Evolutionary conservation across 805 yeast species (phyloP).

Genomic region (Hanseniaspora valbyensis): DNA sequence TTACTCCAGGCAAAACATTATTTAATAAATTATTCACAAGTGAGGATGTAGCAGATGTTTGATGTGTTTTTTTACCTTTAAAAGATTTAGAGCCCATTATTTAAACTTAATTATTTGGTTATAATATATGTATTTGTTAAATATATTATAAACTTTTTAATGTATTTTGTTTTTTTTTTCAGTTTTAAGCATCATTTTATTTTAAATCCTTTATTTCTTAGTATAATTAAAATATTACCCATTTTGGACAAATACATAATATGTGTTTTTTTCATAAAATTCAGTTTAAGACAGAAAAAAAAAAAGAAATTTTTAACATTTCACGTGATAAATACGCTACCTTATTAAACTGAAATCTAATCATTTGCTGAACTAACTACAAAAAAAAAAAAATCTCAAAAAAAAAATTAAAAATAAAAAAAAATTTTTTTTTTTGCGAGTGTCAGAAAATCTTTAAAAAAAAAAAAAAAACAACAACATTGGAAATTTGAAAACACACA

Average conservation of each 20-base stretch:
- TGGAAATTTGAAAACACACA: neutral
- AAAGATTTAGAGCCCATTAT: constrained; percentile 1
- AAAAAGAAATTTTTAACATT: constrained; percentile 5
- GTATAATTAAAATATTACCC: neutral
- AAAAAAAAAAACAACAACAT: neutral
- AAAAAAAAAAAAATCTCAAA: too few species aligned
- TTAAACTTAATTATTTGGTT: neutral
- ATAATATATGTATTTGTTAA: too few species aligned
- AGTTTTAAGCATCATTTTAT: too few species aligned
- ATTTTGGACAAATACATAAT: neutral
- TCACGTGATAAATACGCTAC: neutral
- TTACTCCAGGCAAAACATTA: constrained; percentile 16
- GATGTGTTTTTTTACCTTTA: neutral
- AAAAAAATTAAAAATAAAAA: neutral
- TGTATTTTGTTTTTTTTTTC: too few species aligned
- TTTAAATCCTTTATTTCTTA: too few species aligned
- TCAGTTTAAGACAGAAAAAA: neutral
- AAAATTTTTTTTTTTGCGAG: neutral
- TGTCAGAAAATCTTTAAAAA: neutral
- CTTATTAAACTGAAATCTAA: neutral
- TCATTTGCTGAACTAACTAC: too few species aligned
- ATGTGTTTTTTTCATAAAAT: neutral
- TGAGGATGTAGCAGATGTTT: constrained; percentile 1
- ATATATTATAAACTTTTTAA: too few species aligned
- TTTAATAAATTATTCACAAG: constrained; percentile 12